Conservation (phyloP, 176 grass and related monocot species). For the Juncus effusus region DNA sequence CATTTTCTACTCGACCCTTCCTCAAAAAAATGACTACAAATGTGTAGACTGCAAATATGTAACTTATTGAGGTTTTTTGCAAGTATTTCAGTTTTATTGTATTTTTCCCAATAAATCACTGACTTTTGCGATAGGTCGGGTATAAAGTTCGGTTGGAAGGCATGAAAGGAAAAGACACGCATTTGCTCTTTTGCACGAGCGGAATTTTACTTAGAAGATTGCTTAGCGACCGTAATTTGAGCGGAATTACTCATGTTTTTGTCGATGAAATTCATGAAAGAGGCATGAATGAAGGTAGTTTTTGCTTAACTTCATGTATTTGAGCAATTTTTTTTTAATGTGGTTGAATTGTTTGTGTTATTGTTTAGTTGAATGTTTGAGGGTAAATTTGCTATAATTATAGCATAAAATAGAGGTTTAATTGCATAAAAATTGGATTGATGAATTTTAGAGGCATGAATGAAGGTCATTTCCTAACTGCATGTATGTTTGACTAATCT, state of each 20-base stretch:
- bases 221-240: slow-evolving; percentile 82
- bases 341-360: not conserved
- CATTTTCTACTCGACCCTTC: too few relatives aligned
- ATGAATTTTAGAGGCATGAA: too few relatives aligned
- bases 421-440: too few relatives aligned
- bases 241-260: slow-evolving; percentile 95
- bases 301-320: not conserved
- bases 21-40: too few relatives aligned
- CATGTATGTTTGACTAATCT: not conserved
- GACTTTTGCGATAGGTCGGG: slow-evolving; percentile 84
- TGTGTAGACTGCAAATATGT: too few relatives aligned
- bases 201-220: slow-evolving; percentile 93
- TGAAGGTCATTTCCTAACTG: not conserved
- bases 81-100: slow-evolving; percentile 23
- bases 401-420: too few relatives aligned
- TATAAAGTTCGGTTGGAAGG: slow-evolving; percentile 99
- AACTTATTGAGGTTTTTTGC: too few relatives aligned
- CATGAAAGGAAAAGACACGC: slow-evolving; percentile 93
- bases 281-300: slow-evolving; percentile 98
- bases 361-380: too few relatives aligned
- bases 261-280: slow-evolving; percentile 99
- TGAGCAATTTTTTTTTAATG: slow-evolving; percentile 3
- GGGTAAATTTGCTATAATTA: too few relatives aligned
- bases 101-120: slow-evolving; percentile 47
- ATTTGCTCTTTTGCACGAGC: slow-evolving; percentile 98